Percentiles rank a stretch among this genome's conserved stretches.
Conservation (phyloP, 805 yeast genomes). For the Starmera pachycereana region DNA sequence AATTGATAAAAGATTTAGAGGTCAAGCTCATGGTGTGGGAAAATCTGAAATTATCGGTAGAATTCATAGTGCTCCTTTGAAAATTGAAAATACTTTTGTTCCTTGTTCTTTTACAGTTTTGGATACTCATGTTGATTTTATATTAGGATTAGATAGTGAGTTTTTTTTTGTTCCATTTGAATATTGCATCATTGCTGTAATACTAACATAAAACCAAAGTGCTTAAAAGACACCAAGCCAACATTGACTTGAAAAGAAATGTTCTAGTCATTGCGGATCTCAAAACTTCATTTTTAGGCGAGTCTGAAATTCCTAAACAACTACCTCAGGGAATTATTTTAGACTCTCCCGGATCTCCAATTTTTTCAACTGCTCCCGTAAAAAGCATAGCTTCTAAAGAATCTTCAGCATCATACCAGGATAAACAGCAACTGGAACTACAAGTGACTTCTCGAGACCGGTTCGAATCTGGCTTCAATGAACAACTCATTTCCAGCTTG, state of each 20-base stretch:
- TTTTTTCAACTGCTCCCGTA: not conserved
- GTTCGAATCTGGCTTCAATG: slow-evolving; percentile 19
- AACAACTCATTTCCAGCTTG: slow-evolving; percentile 33
- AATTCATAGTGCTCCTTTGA: slow-evolving; percentile 81
- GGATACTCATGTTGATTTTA: slow-evolving; percentile 61
- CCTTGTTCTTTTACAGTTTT: slow-evolving; percentile 65
- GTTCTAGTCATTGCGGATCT: slow-evolving; percentile 62
- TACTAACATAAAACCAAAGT: slow-evolving; percentile 19
- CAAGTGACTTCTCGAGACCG: slow-evolving; percentile 3
- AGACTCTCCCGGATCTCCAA: not conserved
- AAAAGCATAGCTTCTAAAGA: slow-evolving; percentile 10
- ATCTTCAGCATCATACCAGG: slow-evolving; percentile 3
- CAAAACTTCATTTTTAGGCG: slow-evolving; percentile 63
- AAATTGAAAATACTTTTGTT: slow-evolving; percentile 53
- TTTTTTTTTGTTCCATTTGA: not conserved
- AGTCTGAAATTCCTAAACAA: slow-evolving; percentile 50
- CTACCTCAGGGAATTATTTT: not conserved
- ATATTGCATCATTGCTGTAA: not conserved
- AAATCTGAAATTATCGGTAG: slow-evolving; percentile 67
- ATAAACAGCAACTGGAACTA: slow-evolving; percentile 4
- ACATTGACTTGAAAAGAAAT: slow-evolving; percentile 61
- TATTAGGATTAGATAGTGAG: slow-evolving; percentile 69
- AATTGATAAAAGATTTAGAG: slow-evolving; percentile 70
- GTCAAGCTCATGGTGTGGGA: slow-evolving; percentile 90
- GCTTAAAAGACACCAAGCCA: slow-evolving; percentile 81